Evolutionary conservation across 164 flowering plant genomes (phyloP).

Genomic region (Pachysandra terminalis): DNA sequence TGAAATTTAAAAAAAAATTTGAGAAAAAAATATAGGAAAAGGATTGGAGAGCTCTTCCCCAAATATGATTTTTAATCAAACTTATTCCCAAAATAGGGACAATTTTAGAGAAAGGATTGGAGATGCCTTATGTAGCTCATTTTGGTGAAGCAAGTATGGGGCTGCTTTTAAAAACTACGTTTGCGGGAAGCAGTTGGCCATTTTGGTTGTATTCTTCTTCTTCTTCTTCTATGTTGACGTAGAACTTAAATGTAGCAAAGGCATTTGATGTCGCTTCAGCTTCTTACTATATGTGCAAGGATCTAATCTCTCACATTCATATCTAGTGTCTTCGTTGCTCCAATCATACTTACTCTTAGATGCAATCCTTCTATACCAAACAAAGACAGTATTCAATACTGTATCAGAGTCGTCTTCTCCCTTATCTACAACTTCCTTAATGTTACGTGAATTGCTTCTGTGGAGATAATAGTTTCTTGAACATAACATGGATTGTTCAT

Average conservation of each 20-base stretch:
- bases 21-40: too few species aligned
- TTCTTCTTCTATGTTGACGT: slow-evolving; percentile 13
- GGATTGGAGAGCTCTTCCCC: too few species aligned
- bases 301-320: slow-evolving; percentile 19
- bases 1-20: too few species aligned
- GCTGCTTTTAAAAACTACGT: too few species aligned
- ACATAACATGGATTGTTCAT: slow-evolving; percentile 43
- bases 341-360: background rate
- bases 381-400: slow-evolving; percentile 16
- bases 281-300: slow-evolving; percentile 15
- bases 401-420: slow-evolving; percentile 29
- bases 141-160: too few species aligned
- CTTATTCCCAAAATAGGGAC: too few species aligned
- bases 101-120: too few species aligned
- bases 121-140: too few species aligned
- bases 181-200: too few species aligned
- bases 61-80: too few species aligned
- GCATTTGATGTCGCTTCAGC: slow-evolving; percentile 23
- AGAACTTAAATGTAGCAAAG: slow-evolving; percentile 15
- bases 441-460: slow-evolving; percentile 51
- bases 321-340: slow-evolving; percentile 3
- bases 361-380: slow-evolving; percentile 29
- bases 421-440: slow-evolving; percentile 40
- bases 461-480: slow-evolving; percentile 30
- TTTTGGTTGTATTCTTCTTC: slow-evolving; percentile 2